Evolutionary conservation across 2,329 filamentous ascomycete species (phyloP).

Genomic region (Tolypocladium album): DNA sequence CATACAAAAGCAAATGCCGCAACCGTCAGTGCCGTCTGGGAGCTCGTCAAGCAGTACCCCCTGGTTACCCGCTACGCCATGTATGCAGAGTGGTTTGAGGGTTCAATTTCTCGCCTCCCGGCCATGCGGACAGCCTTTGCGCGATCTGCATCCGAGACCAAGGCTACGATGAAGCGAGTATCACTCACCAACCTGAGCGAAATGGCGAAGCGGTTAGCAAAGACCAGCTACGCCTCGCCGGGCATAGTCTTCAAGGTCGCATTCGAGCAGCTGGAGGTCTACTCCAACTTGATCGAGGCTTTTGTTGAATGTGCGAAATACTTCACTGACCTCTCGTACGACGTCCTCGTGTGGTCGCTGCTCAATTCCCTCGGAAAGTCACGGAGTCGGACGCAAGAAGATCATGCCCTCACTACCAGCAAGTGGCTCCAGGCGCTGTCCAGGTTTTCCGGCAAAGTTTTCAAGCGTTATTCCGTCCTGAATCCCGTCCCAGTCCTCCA

Average conservation of each 20-base stretch:
- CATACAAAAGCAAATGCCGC: constrained; percentile 77
- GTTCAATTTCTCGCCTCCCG: constrained; percentile 63
- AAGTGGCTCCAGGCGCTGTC: constrained; percentile 86
- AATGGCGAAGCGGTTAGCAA: constrained; percentile 82
- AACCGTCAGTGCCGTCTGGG: constrained; percentile 77
- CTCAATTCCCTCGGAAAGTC: constrained; percentile 61
- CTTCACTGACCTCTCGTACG: constrained; percentile 85
- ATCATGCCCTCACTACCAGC: constrained; percentile 64
- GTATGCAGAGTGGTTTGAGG: constrained; percentile 88
- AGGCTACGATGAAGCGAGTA: constrained; percentile 78
- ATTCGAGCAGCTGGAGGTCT: constrained; percentile 83
- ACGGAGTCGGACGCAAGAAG: constrained; percentile 51
- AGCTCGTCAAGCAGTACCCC: constrained; percentile 69
- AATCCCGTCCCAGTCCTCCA: constrained; percentile 77
- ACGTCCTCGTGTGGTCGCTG: constrained; percentile 86
- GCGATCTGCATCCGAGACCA: constrained; percentile 66
- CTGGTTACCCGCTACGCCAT: constrained; percentile 71
- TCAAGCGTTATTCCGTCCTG: constrained; percentile 75
- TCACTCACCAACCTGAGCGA: constrained; percentile 76
- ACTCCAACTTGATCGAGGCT: constrained; percentile 88
- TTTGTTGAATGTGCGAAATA: constrained; percentile 93
- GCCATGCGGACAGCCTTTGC: constrained; percentile 73
- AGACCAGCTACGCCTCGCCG: constrained; percentile 83
- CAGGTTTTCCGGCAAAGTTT: constrained; percentile 83
- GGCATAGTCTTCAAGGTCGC: constrained; percentile 86